Base-by-base conservation (phyloP, 208 protist species). In the Trypanosoma vivax region DNA sequence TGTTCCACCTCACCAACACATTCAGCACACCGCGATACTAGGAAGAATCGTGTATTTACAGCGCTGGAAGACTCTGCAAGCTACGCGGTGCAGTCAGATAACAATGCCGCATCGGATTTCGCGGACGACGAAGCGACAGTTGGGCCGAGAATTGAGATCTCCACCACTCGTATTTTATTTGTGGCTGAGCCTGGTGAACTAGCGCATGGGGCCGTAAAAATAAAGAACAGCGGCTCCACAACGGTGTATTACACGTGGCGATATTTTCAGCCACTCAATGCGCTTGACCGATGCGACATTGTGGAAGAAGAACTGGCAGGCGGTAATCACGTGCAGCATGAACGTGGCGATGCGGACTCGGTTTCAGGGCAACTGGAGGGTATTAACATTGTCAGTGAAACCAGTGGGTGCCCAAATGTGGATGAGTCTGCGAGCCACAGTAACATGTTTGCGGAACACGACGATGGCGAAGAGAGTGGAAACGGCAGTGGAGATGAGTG, bases 171-270 rank as follows among this genome's bases (percentile, higher is more conserved):
- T 34, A 25, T 92, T 7, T 59, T 77, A 42, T 88, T 92, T 19
- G 50, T 71, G 16, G 64, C 68, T 0, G 31, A 57, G 0, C 78
- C 70, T 4, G 69, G 65, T n/a, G 70, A 83, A 42, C 68, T 90
- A n/a, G 39, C 62, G 16, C 82, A 93, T 39, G 74, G 69, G 14
- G 40, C 48, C 18, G 52, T 86, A 24, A 53, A 40, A n/a, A 55
- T 93, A 14, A 45, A 43, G 19, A 93, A 93, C 70, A 71, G 43
- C 5, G 70, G 79, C 23, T 68, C 68, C n/a, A 73, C 76, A 23
- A 87, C 86, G 10, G 68, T 88, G 37, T 93, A 89, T 64, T 93
- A 83, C 62, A 93, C 67, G 61, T 90, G 73, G 85, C 60, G 57
- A 24, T 53, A 59, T 21, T 65, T 61, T 47, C 48, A 60, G 23